Evolutionary conservation across 371 early-diverging fungal species (phyloP).

Genomic region (Mucor plumbeus): DNA sequence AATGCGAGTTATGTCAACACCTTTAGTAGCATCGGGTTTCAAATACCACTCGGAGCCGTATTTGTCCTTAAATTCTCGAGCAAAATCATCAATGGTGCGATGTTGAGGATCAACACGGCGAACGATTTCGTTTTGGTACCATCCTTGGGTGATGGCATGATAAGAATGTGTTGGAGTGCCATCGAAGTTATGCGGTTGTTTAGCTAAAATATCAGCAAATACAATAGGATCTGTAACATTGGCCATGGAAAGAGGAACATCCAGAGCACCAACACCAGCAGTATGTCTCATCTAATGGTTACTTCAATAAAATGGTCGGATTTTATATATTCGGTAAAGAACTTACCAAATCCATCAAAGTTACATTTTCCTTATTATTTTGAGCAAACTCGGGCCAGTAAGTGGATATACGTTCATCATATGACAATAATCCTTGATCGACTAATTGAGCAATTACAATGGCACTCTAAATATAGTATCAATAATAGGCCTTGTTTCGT

Average conservation of each 20-base stretch:
- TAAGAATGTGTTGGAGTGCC: slow-evolving; percentile 62
- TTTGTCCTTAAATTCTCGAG: slow-evolving; percentile 48
- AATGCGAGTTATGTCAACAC: slow-evolving; percentile 41
- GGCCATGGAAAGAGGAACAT: slow-evolving; percentile 44
- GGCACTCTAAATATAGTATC: slow-evolving; percentile 28
- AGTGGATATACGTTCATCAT: slow-evolving; percentile 56
- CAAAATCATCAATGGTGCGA: slow-evolving; percentile 62
- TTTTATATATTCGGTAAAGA: too few relatives aligned
- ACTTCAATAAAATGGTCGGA: too few relatives aligned
- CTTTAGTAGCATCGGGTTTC: slow-evolving; percentile 36
- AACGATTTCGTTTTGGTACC: slow-evolving; percentile 75
- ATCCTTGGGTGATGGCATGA: slow-evolving; percentile 73
- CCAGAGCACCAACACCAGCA: slow-evolving; percentile 66
- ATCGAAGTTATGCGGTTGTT: slow-evolving; percentile 67
- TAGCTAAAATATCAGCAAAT: slow-evolving; percentile 53
- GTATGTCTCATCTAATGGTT: slow-evolving; percentile 60
- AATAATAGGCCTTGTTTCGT: not conserved
- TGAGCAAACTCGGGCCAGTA: slow-evolving; percentile 85
- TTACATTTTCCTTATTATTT: slow-evolving; percentile 76
- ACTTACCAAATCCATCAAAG: slow-evolving; percentile 56
- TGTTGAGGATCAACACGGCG: slow-evolving; percentile 61
- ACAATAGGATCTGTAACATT: slow-evolving; percentile 35
- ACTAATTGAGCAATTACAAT: slow-evolving; percentile 69
- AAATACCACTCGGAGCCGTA: slow-evolving; percentile 64
- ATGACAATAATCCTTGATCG: slow-evolving; percentile 59